Conservation (phyloP, 352 stramenopile species). For the Blastocystis sp. region DNA sequence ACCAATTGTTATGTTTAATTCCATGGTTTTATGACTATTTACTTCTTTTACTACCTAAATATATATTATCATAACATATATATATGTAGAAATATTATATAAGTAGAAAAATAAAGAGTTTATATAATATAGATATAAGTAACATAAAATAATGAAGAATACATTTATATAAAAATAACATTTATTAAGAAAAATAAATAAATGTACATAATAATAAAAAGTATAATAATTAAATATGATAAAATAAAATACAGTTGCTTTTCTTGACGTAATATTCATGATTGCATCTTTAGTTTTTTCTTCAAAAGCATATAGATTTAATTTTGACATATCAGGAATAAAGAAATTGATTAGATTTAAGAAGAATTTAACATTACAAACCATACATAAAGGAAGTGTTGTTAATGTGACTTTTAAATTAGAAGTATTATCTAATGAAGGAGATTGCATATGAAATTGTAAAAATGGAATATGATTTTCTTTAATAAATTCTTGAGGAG, state of each 20-base stretch:
- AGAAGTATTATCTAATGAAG: not conserved
- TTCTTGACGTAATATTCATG: not conserved
- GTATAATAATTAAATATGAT: no score
- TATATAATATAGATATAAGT: no score
- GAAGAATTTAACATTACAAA: constrained; percentile 3
- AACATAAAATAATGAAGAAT: no score
- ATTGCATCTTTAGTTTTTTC: not conserved
- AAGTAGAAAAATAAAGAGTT: no score
- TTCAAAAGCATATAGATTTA: constrained; percentile 19
- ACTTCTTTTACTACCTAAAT: constrained; percentile 16
- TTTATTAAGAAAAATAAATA: no score
- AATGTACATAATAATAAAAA: no score
- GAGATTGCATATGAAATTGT: constrained; percentile 13
- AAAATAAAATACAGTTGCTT: no score
- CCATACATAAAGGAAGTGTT: constrained; percentile 16
- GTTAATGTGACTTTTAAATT: not conserved
- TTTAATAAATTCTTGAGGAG: constrained; percentile 1
- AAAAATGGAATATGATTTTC: not conserved
- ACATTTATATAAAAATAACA: no score
- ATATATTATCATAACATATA: constrained; percentile 13
- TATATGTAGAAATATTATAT: no score
- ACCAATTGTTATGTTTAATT: constrained; percentile 3
- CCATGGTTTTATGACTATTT: not conserved
- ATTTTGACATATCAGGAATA: constrained; percentile 2
- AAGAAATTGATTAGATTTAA: constrained; percentile 19